Base-by-base conservation (phyloP, 1,284 basidiomycete species). In the Boletus sp. region DNA sequence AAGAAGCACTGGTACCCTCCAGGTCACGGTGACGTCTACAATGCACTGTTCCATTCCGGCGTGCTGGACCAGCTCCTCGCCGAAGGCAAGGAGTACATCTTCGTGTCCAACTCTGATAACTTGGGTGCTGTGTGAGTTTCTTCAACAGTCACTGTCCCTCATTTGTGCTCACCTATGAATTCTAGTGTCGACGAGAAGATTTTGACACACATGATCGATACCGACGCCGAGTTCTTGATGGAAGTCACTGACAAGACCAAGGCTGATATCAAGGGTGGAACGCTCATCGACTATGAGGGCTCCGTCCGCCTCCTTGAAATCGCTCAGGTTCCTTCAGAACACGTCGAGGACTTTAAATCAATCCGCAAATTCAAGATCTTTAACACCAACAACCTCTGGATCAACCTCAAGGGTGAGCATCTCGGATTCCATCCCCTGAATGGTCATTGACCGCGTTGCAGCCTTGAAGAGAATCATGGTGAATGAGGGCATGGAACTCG, bases 191-290 rank as follows among this genome's bases (percentile, higher is more conserved):
- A 94, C 70, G 85, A 92, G 69, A 82, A 79, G 61, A 94, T 94
- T 68, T 77, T 93, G 57, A 89, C 94, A 75, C 92, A 95, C 77
- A 96, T 97, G 91, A 89, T 94, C 59, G 88, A 95, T 68, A 83
- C 84, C 13, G 81, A 89, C 67, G 85, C 92, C 51, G 94, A 96
- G 77, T 97, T 96, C 81, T 75, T 98, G 73, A 97, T 97, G 95
- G 96, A 99, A 78, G 95, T 99, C 64, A 99, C 97, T 6, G 96
- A 99, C 84, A 99, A 99, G 88, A 99, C 97, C 73, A 99, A 99
- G 84, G 97, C 97, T 59, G 96, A 99, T 76, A 90, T 99, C 79
- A 99, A 99, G 82, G 97, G 97, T 84, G 97, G 97, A 78, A 99
- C 97, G 53, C 84, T 97, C 67, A 95, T 98, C 72, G 93, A 98